A percentile compares a stretch with the other conserved stretches of the same genome.
Evolutionary conservation across 2,329 filamentous ascomycete genomes (phyloP).

Genomic region (Lasiodiplodia hormozganensis): DNA sequence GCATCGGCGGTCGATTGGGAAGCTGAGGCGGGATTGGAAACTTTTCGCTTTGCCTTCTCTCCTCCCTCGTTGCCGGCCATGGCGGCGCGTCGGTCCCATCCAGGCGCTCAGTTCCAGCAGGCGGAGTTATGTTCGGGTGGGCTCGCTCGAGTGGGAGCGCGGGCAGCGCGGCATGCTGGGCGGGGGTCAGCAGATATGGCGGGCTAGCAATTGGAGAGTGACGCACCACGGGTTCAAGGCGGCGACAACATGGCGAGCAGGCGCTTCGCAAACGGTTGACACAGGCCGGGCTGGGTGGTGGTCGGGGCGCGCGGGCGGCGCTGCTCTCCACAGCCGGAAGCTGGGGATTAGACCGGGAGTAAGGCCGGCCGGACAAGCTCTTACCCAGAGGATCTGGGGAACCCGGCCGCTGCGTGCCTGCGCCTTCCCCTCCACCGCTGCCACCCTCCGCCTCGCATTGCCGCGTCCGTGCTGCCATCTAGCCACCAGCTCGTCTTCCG

Average conservation of each 20-base stretch:
- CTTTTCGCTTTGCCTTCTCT: conserved; percentile 28
- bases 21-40: background rate
- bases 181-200: conserved; percentile 12
- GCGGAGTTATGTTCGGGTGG: background rate
- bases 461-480: background rate
- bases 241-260: conserved; percentile 2
- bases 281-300: conserved; percentile 1
- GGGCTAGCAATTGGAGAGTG: conserved; percentile 10
- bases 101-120: conserved; percentile 9
- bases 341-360: conserved; percentile 13
- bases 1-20: background rate
- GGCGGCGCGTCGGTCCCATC: conserved; percentile 11
- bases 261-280: background rate
- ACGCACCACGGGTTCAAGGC: conserved; percentile 11
- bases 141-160: background rate
- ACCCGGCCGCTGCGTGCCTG: background rate
- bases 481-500: background rate
- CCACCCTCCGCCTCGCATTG: background rate
- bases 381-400: conserved; percentile 20
- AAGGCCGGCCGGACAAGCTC: conserved; percentile 18
- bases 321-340: conserved; percentile 10
- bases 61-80: conserved; percentile 27
- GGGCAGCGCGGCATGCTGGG: conserved; percentile 15
- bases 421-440: background rate
- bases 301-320: conserved; percentile 5